Evolutionary conservation across 345 rosid genomes (phyloP).

Genomic region (Linum usitatissimum): DNA sequence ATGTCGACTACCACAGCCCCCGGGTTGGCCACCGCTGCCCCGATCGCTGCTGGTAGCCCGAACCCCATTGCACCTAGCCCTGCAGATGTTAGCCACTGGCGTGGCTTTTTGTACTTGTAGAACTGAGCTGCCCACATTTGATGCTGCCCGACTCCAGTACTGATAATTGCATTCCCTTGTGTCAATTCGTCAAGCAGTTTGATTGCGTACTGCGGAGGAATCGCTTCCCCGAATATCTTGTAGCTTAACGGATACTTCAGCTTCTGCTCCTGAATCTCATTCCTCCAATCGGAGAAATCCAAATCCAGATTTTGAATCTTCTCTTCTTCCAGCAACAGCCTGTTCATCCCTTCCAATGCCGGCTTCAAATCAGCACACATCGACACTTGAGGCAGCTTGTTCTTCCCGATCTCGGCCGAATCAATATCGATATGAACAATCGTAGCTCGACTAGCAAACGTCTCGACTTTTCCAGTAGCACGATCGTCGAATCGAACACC

Average conservation of each 20-base stretch:
- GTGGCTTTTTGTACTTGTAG: neutral
- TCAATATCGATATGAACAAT: slow-evolving; percentile 4
- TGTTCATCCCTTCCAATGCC: neutral
- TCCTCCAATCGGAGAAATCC: neutral
- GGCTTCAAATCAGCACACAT: slow-evolving; percentile 1
- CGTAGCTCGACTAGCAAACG: neutral
- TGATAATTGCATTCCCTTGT: neutral
- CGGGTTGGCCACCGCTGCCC: neutral
- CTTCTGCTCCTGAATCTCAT: neutral
- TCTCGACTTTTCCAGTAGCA: neutral
- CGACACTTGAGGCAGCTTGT: neutral
- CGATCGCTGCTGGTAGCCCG: neutral
- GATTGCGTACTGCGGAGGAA: slow-evolving; percentile 1
- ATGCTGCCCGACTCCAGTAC: neutral
- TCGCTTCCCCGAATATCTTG: neutral
- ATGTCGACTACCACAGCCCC: neutral
- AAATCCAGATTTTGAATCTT: neutral
- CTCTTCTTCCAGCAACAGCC: neutral
- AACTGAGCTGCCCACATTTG: slow-evolving; percentile 6
- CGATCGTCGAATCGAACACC: neutral
- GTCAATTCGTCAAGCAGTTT: neutral
- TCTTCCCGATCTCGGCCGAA: slow-evolving; percentile 5
- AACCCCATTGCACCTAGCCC: slow-evolving; percentile 3
- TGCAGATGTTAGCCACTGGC: neutral
- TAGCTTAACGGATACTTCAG: neutral